These are phyloP conservation scores for Dendryphion nanum DNA, from an alignment of 2,329 filamentous ascomycete genomes.

Conservation along the genomic window DNA sequence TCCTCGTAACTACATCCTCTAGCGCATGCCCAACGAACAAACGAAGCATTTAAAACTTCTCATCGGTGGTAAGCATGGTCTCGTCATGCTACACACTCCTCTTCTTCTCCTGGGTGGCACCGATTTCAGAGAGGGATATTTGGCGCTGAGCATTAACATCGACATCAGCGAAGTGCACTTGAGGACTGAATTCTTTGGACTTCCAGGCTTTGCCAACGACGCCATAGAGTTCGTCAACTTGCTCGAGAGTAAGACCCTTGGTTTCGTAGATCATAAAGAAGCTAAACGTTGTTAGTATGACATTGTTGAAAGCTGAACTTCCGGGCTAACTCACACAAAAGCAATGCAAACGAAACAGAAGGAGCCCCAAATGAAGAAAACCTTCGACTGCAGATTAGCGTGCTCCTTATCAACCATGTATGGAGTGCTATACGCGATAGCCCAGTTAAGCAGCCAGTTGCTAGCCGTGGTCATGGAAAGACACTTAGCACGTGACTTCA, in stretches of 20 bases:
- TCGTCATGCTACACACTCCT: conserved; percentile 30
- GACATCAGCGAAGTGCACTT: conserved; percentile 31
- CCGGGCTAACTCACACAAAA: conserved; percentile 54
- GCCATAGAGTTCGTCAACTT: conserved; percentile 79
- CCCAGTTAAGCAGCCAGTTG: conserved; percentile 49
- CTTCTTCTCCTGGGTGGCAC: conserved; percentile 31
- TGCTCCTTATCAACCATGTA: conserved; percentile 70
- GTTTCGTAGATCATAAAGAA: conserved; percentile 75
- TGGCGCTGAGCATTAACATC: conserved; percentile 16
- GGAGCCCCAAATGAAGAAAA: conserved; percentile 55
- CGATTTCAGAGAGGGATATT: conserved; percentile 28
- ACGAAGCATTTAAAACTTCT: too few species aligned
- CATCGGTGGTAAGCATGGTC: too few species aligned
- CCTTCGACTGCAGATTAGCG: conserved; percentile 59
- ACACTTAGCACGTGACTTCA: conserved; percentile 42
- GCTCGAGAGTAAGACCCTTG: conserved; percentile 72
- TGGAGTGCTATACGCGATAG: conserved; percentile 56
- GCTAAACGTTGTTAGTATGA: conserved; percentile 44
- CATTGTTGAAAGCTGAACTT: not conserved
- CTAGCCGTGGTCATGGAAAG: conserved; percentile 49
- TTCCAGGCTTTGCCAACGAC: conserved; percentile 69
- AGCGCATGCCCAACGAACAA: too few species aligned
- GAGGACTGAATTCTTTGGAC: conserved; percentile 63
- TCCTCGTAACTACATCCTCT: too few species aligned
- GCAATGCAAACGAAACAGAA: conserved; percentile 55